Percentiles rank a stretch among this genome's conserved stretches.
phyloP scores from a whole-genome alignment of 371 early-diverging fungal genomes.

The Apophysomyces ossiformis region DNA sequence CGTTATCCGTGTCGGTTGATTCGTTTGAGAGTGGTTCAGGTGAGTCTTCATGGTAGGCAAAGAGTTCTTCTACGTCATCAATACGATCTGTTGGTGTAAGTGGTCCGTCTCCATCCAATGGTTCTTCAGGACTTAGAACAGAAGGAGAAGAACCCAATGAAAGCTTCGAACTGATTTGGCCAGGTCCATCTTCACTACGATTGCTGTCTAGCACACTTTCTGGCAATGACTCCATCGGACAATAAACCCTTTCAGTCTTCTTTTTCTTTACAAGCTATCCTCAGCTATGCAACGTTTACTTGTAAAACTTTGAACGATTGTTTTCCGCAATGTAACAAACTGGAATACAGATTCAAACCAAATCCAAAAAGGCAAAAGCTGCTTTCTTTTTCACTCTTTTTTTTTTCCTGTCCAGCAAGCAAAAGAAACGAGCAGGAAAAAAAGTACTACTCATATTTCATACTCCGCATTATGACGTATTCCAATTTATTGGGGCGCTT shows the following conservation, averaged over 20 bases:
- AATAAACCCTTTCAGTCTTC: neutral
- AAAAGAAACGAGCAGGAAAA: no score
- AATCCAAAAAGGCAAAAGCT: neutral
- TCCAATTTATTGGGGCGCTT: no score
- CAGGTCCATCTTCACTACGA: conserved; percentile 24
- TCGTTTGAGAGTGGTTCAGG: conserved; percentile 32
- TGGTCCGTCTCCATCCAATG: conserved; percentile 31
- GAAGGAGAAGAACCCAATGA: conserved; percentile 53
- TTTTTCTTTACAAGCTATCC: neutral
- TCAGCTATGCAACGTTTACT: no score
- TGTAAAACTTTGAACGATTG: neutral
- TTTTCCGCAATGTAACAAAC: neutral
- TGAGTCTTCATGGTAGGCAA: conserved; percentile 31
- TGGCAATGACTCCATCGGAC: neutral
- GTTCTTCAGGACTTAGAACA: conserved; percentile 39
- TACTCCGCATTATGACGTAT: no score
- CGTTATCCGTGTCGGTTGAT: conserved; percentile 15
- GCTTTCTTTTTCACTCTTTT: no score
- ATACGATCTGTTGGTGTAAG: conserved; percentile 22
- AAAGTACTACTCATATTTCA: no score
- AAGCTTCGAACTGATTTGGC: conserved; percentile 45
- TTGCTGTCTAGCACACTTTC: conserved; percentile 4
- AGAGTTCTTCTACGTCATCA: conserved; percentile 15
- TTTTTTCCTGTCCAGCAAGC: no score
- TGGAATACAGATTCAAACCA: neutral